These are phyloP conservation scores for Paecilomyces dactylethromorphus DNA, from an alignment of 2,329 filamentous ascomycete genomes.

Conservation along the genomic window DNA sequence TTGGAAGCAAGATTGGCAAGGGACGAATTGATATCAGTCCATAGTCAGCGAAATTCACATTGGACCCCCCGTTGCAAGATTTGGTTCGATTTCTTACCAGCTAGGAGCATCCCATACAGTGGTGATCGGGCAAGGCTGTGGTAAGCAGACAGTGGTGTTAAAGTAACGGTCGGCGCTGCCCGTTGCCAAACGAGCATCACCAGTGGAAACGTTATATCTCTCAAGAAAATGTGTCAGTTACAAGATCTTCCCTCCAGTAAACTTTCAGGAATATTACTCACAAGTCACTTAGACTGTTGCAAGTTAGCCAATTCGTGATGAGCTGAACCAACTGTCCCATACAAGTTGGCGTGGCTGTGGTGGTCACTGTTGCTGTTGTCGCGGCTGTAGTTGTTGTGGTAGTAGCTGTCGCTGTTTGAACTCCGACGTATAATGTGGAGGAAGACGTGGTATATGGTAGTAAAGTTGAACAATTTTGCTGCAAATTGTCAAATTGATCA, in stretches of 20 bases:
- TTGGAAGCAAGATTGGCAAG: background rate
- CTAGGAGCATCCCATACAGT: background rate
- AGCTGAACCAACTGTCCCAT: constrained; percentile 8
- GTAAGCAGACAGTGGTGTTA: background rate
- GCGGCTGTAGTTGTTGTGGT: constrained; percentile 2
- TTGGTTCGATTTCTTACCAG: background rate
- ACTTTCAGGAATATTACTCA: no score
- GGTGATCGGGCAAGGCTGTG: background rate
- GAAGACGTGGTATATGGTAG: constrained; percentile 8
- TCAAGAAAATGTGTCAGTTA: background rate
- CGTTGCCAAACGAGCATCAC: background rate
- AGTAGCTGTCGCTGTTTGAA: constrained; percentile 1
- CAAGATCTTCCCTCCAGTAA: no score
- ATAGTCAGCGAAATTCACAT: no score
- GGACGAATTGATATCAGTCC: background rate
- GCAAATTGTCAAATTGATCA: constrained; percentile 11
- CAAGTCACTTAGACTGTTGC: background rate
- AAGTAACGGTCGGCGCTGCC: background rate
- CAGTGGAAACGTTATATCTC: constrained; percentile 1
- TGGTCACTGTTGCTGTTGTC: constrained; percentile 1
- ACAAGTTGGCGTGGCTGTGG: constrained; percentile 9
- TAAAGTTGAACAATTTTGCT: constrained; percentile 11
- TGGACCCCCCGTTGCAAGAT: no score
- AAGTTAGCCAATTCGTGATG: background rate
- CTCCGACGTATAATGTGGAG: background rate